Conservation (phyloP, 768 basidiomycete genomes). For the Naganishia vaughanmartiniae region DNA sequence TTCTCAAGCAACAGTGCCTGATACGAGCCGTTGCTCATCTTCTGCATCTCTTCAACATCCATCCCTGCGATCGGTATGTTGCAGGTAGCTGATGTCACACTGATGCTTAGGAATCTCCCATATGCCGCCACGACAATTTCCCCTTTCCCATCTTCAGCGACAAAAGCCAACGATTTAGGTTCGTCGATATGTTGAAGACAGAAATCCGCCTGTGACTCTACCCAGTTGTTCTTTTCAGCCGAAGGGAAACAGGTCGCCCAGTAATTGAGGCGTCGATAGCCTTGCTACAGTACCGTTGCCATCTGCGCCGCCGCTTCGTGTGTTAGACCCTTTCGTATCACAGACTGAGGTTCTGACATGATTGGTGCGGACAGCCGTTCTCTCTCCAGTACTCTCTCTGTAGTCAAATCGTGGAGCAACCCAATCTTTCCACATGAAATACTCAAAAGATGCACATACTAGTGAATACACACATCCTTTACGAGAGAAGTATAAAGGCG, state of each 20-base stretch:
- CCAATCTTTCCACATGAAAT: too few relatives aligned
- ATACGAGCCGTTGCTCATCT: not conserved
- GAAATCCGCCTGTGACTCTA: not conserved
- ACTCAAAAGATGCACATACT: too few relatives aligned
- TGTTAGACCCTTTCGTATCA: not conserved
- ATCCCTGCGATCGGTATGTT: not conserved
- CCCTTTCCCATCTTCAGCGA: not conserved
- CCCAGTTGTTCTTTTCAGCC: not conserved
- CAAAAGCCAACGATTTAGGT: not conserved
- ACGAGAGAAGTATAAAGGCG: too few relatives aligned
- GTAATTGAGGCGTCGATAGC: not conserved
- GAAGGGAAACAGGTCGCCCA: not conserved
- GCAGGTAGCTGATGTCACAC: too few relatives aligned
- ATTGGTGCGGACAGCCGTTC: too few relatives aligned
- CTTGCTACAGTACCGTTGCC: not conserved
- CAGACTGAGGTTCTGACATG: not conserved
- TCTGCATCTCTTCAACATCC: not conserved
- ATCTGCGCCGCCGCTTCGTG: not conserved
- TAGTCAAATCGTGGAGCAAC: not conserved
- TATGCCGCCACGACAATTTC: not conserved
- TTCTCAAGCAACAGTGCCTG: not conserved
- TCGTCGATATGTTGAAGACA: conserved; percentile 12
- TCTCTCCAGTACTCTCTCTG: too few relatives aligned
- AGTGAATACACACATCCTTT: too few relatives aligned
- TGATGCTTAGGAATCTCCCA: not conserved